Base-by-base conservation (phyloP, 352 stramenopile genomes). In the Globisporangium recalcitrans region DNA sequence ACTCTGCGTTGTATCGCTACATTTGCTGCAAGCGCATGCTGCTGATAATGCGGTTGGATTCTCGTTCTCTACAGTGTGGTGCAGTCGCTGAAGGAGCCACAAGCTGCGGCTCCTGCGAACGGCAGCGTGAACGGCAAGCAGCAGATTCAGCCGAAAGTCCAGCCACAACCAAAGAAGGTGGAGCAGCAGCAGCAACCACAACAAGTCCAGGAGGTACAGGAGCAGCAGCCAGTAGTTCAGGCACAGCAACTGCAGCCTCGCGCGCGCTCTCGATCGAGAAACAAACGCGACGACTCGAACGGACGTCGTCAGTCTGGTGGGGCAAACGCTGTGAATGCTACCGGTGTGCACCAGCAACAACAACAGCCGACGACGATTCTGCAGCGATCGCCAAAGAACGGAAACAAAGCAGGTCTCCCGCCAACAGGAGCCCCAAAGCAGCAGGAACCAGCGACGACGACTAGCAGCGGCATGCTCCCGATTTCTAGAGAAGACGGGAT, bases 401-500 rank as follows among this genome's bases (percentile, higher is more conserved):
- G 55, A 27, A 68, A 24, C 44, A 68, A 62, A 60, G 49, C 65
- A 74, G 68, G 56, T 16, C 31, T 67, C 1, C 63, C 56, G 14
- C 63, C 57, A 40, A 54, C 62, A n/a, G 54, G 32, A 44, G 44
- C 52, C 2, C 21, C 29, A 26, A 36, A 49, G 8, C 31, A 59
- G 48, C 62, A 67, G 65, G 58, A 75, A 74, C 52, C 36, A 27
- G 14, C 34, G 69, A 71, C 66, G 34, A 46, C 58, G 57, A 60
- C 48, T 27, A 49, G 31, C 48, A 75, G 52, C 46, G 75, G 71
- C 22, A 88, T 88, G 74, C 67, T 85, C 29, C 74, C 80, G 13
- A 88, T 93, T 49, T 91, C 80, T 6, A 83, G 82, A 52, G 83
- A 80, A 34, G 83, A 95, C 65, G 86, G 86, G 47, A 91, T 92